Conservation (phyloP, 2,329 filamentous ascomycete species). For the Rugonectria rugulosa region DNA sequence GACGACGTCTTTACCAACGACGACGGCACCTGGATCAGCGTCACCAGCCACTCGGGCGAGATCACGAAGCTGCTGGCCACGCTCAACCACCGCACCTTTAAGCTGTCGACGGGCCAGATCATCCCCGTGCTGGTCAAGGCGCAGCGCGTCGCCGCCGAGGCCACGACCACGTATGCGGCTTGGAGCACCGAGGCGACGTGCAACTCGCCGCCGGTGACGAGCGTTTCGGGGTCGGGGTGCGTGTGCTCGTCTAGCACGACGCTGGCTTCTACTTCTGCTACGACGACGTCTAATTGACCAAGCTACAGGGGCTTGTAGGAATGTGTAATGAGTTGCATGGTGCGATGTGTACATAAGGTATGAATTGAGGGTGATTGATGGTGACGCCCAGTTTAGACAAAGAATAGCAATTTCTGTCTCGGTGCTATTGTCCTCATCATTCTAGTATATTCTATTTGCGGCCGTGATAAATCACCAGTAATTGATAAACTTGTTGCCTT, state of each 20-base stretch:
- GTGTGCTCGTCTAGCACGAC: slow-evolving; percentile 45
- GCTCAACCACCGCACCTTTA: slow-evolving; percentile 67
- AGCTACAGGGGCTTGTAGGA: not conserved
- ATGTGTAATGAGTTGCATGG: not conserved
- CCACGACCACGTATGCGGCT: slow-evolving; percentile 40
- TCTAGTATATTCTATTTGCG: too few species aligned
- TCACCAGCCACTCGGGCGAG: slow-evolving; percentile 68
- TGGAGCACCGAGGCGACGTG: slow-evolving; percentile 54
- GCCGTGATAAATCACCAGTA: too few species aligned
- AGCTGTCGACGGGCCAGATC: slow-evolving; percentile 70
- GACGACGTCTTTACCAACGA: slow-evolving; percentile 65
- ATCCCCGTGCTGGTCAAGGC: slow-evolving; percentile 73
- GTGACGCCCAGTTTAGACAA: too few species aligned
- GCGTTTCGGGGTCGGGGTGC: slow-evolving; percentile 50
- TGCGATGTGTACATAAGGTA: too few species aligned
- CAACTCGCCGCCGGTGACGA: slow-evolving; percentile 53
- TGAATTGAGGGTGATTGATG: too few species aligned
- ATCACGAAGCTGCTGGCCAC: slow-evolving; percentile 61
- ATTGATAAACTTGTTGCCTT: too few species aligned
- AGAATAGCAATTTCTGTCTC: too few species aligned
- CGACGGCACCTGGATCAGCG: slow-evolving; percentile 61
- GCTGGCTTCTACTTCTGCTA: slow-evolving; percentile 27
- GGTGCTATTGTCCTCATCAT: too few species aligned
- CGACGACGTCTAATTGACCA: slow-evolving; percentile 10
- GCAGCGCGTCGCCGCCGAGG: slow-evolving; percentile 48